Conservation (phyloP, 1,284 basidiomycete genomes). For the Schizophyllum amplum region DNA sequence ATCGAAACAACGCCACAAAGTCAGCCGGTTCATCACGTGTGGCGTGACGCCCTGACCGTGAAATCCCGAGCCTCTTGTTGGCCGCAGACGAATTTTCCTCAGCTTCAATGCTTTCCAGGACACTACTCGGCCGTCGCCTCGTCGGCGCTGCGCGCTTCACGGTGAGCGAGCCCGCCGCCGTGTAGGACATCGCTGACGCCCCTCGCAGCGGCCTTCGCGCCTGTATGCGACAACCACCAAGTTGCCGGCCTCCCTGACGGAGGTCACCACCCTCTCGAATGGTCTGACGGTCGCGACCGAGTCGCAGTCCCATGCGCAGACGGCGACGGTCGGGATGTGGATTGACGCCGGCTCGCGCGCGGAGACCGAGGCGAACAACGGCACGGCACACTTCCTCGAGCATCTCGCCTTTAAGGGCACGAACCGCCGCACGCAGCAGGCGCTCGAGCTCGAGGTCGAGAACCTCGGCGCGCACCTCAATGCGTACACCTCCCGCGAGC, state of each 20-base stretch:
- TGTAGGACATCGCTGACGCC: constrained; percentile 22
- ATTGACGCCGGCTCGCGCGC: constrained; percentile 97
- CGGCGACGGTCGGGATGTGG: constrained; percentile 98
- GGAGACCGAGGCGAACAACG: constrained; percentile 90
- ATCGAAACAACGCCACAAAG: no score
- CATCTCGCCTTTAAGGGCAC: constrained; percentile 98
- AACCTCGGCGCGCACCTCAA: constrained; percentile 93
- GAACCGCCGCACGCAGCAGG: constrained; percentile 81
- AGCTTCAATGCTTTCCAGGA: not conserved
- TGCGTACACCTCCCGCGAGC: constrained; percentile 97
- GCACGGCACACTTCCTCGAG: constrained; percentile 98
- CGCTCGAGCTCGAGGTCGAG: constrained; percentile 96
- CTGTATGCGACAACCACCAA: constrained; percentile 9
- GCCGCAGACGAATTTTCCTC: not conserved
- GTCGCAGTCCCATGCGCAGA: constrained; percentile 89
- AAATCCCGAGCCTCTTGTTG: not conserved
- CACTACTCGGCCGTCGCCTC: not conserved
- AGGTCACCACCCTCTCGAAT: constrained; percentile 53
- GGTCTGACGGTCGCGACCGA: constrained; percentile 92
- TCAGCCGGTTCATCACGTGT: no score
- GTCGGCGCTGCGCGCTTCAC: no score
- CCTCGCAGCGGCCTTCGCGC: not conserved
- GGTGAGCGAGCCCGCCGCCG: not conserved
- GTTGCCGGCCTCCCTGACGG: constrained; percentile 10
- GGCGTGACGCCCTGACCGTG: not conserved